phyloP scores from a whole-genome alignment of 495 filamentous ascomycete genomes.

The Ramalina intermedia region DNA sequence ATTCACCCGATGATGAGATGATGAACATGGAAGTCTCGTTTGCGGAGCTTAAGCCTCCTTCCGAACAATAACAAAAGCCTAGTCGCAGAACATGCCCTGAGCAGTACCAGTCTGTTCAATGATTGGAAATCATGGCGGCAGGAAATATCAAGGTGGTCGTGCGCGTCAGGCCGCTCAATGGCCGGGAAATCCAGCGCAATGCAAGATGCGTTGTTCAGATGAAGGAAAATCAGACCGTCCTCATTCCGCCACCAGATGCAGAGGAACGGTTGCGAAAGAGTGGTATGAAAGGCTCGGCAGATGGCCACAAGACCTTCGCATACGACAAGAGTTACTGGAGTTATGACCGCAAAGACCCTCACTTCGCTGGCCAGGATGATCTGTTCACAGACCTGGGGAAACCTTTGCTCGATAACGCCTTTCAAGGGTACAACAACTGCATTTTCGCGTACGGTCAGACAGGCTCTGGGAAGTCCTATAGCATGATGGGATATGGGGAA shows the following conservation, averaged over 20 bases:
- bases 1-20: too few species aligned
- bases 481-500: slow-evolving; percentile 99
- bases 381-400: slow-evolving; percentile 77
- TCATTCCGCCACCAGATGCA: slow-evolving; percentile 57
- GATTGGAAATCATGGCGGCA: slow-evolving; percentile 5
- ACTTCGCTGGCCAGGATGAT: slow-evolving; percentile 83
- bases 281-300: slow-evolving; percentile 35
- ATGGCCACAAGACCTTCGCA: slow-evolving; percentile 78
- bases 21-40: too few species aligned
- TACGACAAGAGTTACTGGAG: slow-evolving; percentile 99
- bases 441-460: slow-evolving; percentile 99
- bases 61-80: too few species aligned
- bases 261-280: slow-evolving; percentile 45
- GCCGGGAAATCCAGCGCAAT: slow-evolving; percentile 62
- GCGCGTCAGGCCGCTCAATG: slow-evolving; percentile 45
- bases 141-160: slow-evolving; percentile 99
- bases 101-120: too few species aligned
- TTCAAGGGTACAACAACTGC: slow-evolving; percentile 98
- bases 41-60: too few species aligned
- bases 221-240: slow-evolving; percentile 79
- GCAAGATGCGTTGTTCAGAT: slow-evolving; percentile 98
- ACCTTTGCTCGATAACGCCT: slow-evolving; percentile 94
- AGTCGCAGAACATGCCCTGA: too few species aligned
- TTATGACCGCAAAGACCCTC: slow-evolving; percentile 64
- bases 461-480: slow-evolving; percentile 95